Evolutionary conservation across 208 protist species (phyloP), one percentile per base, ranked within the genome.

Genomic region (Trypanosomatidae sp.): DNA sequence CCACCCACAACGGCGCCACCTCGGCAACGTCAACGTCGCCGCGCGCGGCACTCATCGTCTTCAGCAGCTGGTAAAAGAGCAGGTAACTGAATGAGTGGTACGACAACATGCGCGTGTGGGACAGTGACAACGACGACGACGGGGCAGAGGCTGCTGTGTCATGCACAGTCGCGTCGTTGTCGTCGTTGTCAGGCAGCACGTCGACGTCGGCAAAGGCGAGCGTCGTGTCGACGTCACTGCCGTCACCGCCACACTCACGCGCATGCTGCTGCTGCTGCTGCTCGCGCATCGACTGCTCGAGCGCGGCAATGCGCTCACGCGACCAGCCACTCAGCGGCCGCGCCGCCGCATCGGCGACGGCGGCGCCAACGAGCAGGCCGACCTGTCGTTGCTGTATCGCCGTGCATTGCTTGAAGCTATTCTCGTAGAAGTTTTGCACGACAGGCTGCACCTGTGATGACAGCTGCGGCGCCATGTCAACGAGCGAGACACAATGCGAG

Each of bases 401-500:
- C 43, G 70, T 85, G n/a, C 88, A 77, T 40, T 93, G 84, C 16
- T 72, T 81, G 59, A 89, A 86, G 53, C 80, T 89, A 44, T 66
- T 88, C 41, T 81, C 53, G 43, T 89, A 93, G 30, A 84, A 88
- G 53, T 86, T 81, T 22, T 53, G 43, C 16, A 61, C 56, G 25
- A 45, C 53, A 10, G 37, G 58, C 19, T 18, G n/a, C n/a, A 51
- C 43, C 23, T 46, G 37, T 38, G 57, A 51, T 0, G 41, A 55
- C 3, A 66, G 46, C 11, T 21, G 27, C 1, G 60, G 26, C n/a
- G 49, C 52, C 52, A 66, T 66, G 24, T 43, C n/a, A n/a, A n/a
- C n/a, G n/a, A n/a, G n/a, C n/a, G n/a, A n/a, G n/a, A n/a, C n/a
- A n/a, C n/a, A n/a, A n/a, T n/a, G n/a, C n/a, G n/a, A n/a, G n/a